Evolutionary conservation across 805 yeast genomes (phyloP), one percentile per base, ranked within the genome.

Genomic region (Yarrowia sp.): DNA sequence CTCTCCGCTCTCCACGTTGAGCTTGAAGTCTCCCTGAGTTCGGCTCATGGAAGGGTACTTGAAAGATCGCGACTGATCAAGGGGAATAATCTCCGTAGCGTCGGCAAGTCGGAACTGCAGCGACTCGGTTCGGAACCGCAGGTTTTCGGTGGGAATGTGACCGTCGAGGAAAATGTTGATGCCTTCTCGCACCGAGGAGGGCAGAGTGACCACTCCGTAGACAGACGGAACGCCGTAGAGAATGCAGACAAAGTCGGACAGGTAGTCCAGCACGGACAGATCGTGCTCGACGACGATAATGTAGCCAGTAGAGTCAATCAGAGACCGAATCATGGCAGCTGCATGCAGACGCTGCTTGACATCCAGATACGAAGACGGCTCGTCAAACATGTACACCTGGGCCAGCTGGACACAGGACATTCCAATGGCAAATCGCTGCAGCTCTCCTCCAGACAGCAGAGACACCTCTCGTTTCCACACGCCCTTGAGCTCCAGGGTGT

Each of bases 281-380:
- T 95, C 99, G 82, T 95, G 99, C 83, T 95, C 99, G 67, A 95
- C 99, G 76, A 93, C 92, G 73, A 95, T 95, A 69, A 95, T 95
- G 74, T 93, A 95, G 65, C 75, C 72, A 52, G 92, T 84, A 52
- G 93, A 84, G 66, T 79, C 82, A 72, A 95, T 81, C 69, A 95
- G 80, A 19, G 95, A 86, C 79, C 99, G 88, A 71, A 95, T 95
- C 74, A 91, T 88, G 77, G 85, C 86, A 66, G 99, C 99, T 65
- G 99, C 99, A 72, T 95, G 89, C 78, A 95, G 85, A 85, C 99
- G 93, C 80, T 95, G 99, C 80, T 95, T 95, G 70, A 95, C 98
- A 83, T 95, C 99, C 77, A 95, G 81, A 79, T 95, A 95, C 11
- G 99, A 95, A 19, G 98, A 92, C 52, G 99, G 99, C 81, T 95